Evolutionary conservation across 257 asterid genomes (phyloP).

Genomic region (Nicotiana attenuata): DNA sequence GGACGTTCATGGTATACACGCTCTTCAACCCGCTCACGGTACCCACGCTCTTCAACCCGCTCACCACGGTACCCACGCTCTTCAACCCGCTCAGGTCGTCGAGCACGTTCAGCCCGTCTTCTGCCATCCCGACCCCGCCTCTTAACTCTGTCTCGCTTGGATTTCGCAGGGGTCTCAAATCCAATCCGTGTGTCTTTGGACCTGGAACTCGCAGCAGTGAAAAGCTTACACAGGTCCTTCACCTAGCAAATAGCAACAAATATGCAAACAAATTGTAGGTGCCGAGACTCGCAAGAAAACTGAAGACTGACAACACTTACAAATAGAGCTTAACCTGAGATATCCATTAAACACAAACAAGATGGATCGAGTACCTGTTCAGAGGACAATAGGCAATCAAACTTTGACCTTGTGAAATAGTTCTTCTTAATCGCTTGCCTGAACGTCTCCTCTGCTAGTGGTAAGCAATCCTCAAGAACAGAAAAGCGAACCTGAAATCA

Average conservation of each 20-base stretch:
- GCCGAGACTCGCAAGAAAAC: neutral
- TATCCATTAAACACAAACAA: neutral
- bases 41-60: neutral
- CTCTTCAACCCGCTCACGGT: slow-evolving; percentile 7
- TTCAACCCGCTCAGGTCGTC: neutral
- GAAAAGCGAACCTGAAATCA: slow-evolving; percentile 8
- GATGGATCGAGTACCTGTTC: neutral
- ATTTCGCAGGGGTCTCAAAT: neutral
- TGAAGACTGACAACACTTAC: neutral
- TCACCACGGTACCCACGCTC: neutral
- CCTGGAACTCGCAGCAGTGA: neutral
- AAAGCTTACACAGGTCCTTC: slow-evolving; percentile 12
- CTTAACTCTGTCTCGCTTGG: neutral
- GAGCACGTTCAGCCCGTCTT: neutral
- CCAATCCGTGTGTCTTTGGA: neutral
- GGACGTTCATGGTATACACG: slow-evolving; percentile 1
- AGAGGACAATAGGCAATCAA: neutral
- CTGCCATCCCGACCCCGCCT: neutral
- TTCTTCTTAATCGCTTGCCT: slow-evolving; percentile 9
- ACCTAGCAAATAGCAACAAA: neutral
- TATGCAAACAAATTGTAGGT: neutral
- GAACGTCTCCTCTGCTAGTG: slow-evolving; percentile 7
- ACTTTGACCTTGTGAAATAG: slow-evolving; percentile 2
- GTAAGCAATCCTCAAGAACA: slow-evolving; percentile 11
- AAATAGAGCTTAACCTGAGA: neutral